Evolutionary conservation across 148 eudicot genomes (phyloP).

Genomic region (Silene latifolia): DNA sequence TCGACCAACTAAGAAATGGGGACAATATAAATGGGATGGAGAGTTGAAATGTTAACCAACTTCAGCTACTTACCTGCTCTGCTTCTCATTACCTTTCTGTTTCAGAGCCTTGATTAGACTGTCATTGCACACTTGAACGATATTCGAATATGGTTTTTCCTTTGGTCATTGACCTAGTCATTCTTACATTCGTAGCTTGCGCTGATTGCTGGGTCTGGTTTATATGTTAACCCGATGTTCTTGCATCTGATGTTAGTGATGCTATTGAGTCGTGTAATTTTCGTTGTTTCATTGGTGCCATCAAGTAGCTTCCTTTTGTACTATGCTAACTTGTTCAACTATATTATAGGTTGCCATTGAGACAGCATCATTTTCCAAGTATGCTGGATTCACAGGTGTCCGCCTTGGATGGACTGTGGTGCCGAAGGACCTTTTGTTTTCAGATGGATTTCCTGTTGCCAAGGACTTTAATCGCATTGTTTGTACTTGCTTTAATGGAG

Average conservation of each 20-base stretch:
- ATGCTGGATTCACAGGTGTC: conserved; percentile 94
- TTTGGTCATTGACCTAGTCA: too few relatives aligned
- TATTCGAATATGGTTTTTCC: too few relatives aligned
- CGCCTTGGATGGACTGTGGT: conserved; percentile 94
- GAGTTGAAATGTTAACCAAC: too few relatives aligned
- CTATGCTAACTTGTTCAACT: neutral
- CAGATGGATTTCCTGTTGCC: conserved; percentile 85
- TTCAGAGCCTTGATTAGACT: neutral
- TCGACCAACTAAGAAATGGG: too few relatives aligned
- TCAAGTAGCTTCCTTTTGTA: neutral
- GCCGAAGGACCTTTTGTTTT: conserved; percentile 69
- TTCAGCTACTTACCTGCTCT: neutral
- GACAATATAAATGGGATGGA: too few relatives aligned
- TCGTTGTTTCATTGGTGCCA: neutral
- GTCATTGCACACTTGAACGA: neutral
- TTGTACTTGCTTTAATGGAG: conserved; percentile 86
- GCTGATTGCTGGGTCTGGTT: neutral
- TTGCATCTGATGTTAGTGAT: neutral
- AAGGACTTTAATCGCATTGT: conserved; percentile 91
- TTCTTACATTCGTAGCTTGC: too few relatives aligned
- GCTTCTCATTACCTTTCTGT: neutral
- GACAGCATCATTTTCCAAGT: conserved; percentile 87
- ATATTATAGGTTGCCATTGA: conserved; percentile 72
- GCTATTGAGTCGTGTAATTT: neutral
- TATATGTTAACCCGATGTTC: neutral